Conservation (phyloP, 805 yeast species). For the Metschnikowia borealis region DNA sequence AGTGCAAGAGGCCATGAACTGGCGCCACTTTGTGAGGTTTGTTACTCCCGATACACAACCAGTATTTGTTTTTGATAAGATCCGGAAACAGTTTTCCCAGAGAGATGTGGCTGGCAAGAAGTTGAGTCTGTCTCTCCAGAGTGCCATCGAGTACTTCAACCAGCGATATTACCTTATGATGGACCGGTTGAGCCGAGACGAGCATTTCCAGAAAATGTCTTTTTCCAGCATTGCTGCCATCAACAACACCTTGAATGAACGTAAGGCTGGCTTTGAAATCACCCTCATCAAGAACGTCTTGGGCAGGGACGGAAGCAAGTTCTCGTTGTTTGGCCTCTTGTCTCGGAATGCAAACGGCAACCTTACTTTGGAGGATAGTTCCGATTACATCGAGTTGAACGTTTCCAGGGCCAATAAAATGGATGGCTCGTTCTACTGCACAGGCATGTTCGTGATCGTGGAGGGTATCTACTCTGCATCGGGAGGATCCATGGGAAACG, state of each 20-base stretch:
- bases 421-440: constrained; percentile 59
- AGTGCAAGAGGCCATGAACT: constrained; percentile 41
- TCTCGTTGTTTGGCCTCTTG: constrained; percentile 74
- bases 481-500: constrained; percentile 39
- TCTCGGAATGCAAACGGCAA: constrained; percentile 59
- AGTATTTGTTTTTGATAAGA: constrained; percentile 54
- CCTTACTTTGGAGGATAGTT: constrained; percentile 77
- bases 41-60: constrained; percentile 66
- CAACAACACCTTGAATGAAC: constrained; percentile 19
- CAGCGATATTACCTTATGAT: constrained; percentile 58
- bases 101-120: constrained; percentile 13
- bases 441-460: constrained; percentile 74
- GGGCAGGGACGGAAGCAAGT: constrained; percentile 77
- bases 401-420: constrained; percentile 58
- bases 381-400: constrained; percentile 70
- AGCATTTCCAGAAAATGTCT: constrained; percentile 57
- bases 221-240: constrained; percentile 43
- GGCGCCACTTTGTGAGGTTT: constrained; percentile 70
- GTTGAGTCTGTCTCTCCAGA: constrained; percentile 11
- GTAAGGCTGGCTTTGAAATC: constrained; percentile 31
- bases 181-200: constrained; percentile 75
- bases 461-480: constrained; percentile 81
- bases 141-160: constrained; percentile 39
- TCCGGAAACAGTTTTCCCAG: constrained; percentile 54
- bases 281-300: constrained; percentile 78